Evolutionary conservation across 1,139 yeast genomes (phyloP).

Genomic region (Suhomyces anneliseae): DNA sequence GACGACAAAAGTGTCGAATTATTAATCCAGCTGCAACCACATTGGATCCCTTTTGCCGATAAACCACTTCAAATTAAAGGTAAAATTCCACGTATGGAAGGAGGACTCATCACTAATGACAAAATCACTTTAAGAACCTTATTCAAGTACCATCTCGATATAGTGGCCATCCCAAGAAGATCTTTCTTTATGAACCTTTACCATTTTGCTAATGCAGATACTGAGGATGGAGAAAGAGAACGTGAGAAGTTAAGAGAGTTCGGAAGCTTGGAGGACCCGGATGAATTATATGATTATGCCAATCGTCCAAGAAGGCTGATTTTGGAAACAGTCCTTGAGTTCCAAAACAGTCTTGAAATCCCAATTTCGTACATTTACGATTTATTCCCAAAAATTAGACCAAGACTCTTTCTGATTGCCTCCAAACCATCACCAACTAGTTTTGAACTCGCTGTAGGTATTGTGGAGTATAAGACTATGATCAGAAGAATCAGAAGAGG

Average conservation of each 20-base stretch:
- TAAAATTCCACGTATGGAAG: slow-evolving; percentile 39
- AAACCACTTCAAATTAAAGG: slow-evolving; percentile 40
- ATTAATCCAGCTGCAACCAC: slow-evolving; percentile 64
- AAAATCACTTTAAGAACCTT: slow-evolving; percentile 63
- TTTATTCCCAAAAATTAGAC: slow-evolving; percentile 72
- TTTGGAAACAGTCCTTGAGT: slow-evolving; percentile 79
- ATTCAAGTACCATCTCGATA: slow-evolving; percentile 78
- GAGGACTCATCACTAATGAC: slow-evolving; percentile 57
- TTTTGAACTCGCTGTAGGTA: slow-evolving; percentile 71
- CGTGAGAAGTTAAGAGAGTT: slow-evolving; percentile 75
- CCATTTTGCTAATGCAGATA: slow-evolving; percentile 66
- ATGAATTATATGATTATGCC: slow-evolving; percentile 85
- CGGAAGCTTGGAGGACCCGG: slow-evolving; percentile 66
- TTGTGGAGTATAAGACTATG: slow-evolving; percentile 85
- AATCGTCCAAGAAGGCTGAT: slow-evolving; percentile 88
- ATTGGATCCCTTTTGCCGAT: slow-evolving; percentile 73
- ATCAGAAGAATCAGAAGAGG: slow-evolving; percentile 77
- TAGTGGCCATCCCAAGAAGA: slow-evolving; percentile 79
- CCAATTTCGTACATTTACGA: slow-evolving; percentile 78
- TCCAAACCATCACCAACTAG: slow-evolving; percentile 47
- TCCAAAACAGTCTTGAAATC: slow-evolving; percentile 62
- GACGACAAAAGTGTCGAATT: slow-evolving; percentile 61
- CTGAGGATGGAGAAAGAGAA: slow-evolving; percentile 55
- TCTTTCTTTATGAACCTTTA: slow-evolving; percentile 70
- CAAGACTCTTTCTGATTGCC: slow-evolving; percentile 83